phyloP scores from a whole-genome alignment of 1,284 basidiomycete genomes.

The Heterobasidion annosum region DNA sequence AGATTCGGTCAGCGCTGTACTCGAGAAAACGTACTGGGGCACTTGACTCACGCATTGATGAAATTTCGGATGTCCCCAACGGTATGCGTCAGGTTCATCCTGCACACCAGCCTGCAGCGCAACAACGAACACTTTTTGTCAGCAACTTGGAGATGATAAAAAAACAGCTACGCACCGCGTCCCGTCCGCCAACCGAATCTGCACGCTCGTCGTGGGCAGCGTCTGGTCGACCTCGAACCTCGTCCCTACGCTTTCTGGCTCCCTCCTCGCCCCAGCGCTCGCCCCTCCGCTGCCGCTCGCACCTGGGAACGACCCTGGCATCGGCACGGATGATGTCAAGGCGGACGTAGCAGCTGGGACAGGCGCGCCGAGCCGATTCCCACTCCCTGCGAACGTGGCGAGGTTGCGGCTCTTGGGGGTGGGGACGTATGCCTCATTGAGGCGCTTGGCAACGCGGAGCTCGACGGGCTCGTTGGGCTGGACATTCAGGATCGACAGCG shows the following conservation, averaged over 20 bases:
- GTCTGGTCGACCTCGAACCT: conserved; percentile 77
- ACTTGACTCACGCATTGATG: conserved; percentile 76
- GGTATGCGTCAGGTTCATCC: conserved; percentile 91
- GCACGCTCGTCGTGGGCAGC: conserved; percentile 84
- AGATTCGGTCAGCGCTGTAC: not conserved
- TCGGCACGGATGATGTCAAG: conserved; percentile 18
- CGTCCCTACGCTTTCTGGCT: conserved; percentile 35
- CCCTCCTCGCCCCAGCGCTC: conserved; percentile 13
- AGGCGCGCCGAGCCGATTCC: conserved; percentile 77
- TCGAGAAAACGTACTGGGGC: not conserved
- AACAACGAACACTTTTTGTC: not conserved
- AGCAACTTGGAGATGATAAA: not conserved
- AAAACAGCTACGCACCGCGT: conserved; percentile 44
- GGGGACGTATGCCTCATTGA: conserved; percentile 67
- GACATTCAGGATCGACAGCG: conserved; percentile 73
- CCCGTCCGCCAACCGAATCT: conserved; percentile 87
- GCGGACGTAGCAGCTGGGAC: conserved; percentile 32
- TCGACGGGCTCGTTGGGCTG: conserved; percentile 79
- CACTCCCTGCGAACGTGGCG: conserved; percentile 65
- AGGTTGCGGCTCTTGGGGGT: conserved; percentile 29
- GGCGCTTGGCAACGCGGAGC: conserved; percentile 72
- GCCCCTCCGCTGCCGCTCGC: not conserved
- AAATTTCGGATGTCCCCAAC: conserved; percentile 81
- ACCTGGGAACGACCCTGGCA: conserved; percentile 52
- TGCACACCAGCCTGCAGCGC: conserved; percentile 59